Evolutionary conservation across 2,329 filamentous ascomycete species (phyloP).

Genomic region (Aspergillus intermedius): DNA sequence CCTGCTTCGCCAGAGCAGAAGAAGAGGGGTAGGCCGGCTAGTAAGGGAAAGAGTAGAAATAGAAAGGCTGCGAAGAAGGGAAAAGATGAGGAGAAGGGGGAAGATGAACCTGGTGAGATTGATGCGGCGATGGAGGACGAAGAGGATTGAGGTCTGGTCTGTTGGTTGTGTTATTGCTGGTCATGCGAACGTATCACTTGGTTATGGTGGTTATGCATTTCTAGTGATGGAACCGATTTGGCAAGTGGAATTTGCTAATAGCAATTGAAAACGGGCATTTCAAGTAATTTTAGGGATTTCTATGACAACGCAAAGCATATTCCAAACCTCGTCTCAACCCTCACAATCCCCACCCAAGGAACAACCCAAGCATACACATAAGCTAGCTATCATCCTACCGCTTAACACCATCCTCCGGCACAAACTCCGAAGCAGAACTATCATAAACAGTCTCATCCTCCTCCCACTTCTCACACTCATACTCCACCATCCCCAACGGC

Average conservation of each 20-base stretch:
- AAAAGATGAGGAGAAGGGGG: not conserved
- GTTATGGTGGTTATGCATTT: too few species aligned
- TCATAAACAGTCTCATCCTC: too few species aligned
- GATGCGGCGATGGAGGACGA: not conserved
- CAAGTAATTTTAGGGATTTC: too few species aligned
- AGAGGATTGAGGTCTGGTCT: not conserved
- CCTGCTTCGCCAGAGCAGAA: not conserved
- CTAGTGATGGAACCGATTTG: too few species aligned
- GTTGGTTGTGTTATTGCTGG: not conserved
- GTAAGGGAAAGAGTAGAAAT: not conserved
- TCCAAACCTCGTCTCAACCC: too few species aligned
- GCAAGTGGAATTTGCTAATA: too few species aligned
- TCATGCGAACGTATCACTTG: not conserved
- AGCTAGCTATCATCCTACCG: not conserved
- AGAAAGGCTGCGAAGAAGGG: not conserved
- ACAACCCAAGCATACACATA: not conserved
- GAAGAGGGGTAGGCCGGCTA: slow-evolving; percentile 2
- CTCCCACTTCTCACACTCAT: slow-evolving; percentile 11
- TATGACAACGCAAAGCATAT: too few species aligned
- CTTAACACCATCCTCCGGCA: slow-evolving; percentile 9
- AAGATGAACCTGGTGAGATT: not conserved
- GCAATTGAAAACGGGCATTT: too few species aligned
- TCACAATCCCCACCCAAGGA: too few species aligned
- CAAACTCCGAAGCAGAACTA: slow-evolving; percentile 16
- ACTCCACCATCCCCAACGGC: slow-evolving; percentile 13